Evolutionary conservation across 169 alveolate species (phyloP).

Genomic region (Plasmodium reichenowi): DNA sequence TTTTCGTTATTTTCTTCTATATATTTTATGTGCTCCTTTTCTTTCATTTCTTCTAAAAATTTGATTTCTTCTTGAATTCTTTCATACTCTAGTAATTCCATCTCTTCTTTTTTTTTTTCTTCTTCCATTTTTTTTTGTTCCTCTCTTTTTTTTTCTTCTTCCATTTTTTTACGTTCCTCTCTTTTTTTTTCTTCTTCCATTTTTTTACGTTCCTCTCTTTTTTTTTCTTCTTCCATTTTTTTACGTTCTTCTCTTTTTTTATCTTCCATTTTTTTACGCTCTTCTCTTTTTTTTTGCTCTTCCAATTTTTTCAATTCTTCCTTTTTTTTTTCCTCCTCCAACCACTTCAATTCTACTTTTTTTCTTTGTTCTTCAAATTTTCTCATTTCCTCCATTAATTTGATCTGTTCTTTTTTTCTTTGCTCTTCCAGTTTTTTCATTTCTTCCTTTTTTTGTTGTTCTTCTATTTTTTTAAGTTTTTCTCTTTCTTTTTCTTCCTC

Average conservation of each 20-base stretch:
- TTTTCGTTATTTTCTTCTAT: constrained; percentile 1
- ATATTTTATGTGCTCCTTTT: neutral
- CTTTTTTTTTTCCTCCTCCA: constrained; percentile 12
- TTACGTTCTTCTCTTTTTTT: no score
- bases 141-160: constrained; percentile 13
- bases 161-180: neutral
- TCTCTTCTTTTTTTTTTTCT: neutral
- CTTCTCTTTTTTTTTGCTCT: neutral
- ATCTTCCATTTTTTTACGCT: neutral
- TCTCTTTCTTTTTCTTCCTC: constrained; percentile 12
- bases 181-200: neutral
- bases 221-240: constrained; percentile 4
- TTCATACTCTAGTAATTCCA: neutral
- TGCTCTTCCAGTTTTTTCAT: constrained; percentile 5
- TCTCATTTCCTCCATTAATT: constrained; percentile 7
- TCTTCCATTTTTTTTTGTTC: constrained; percentile 7
- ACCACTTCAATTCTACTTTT: constrained; percentile 20
- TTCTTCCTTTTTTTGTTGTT: neutral
- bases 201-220: neutral
- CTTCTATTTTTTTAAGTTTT: constrained; percentile 2
- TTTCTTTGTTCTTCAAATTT: constrained; percentile 18
- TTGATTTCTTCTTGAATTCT: neutral
- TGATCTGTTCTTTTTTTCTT: constrained; percentile 1
- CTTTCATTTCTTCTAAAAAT: neutral
- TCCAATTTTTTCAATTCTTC: neutral